phyloP scores from a whole-genome alignment of 441 rosid genomes.

The Erodium moschatum region DNA sequence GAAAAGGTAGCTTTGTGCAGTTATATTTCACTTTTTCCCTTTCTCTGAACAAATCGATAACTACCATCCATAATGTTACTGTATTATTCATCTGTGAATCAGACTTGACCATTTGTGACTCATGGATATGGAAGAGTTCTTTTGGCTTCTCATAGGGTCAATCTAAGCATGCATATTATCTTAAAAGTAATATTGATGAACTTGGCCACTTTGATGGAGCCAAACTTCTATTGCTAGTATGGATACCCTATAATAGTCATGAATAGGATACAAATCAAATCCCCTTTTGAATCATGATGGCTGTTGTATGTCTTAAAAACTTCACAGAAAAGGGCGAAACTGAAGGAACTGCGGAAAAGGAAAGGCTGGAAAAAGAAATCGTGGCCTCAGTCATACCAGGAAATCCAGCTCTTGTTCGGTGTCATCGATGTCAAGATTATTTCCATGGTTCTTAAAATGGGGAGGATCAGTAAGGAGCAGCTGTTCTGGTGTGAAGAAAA shows the following conservation, averaged over 20 bases:
- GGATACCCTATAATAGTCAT: background rate
- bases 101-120: background rate
- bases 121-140: background rate
- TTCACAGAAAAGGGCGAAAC: constrained; percentile 56
- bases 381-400: constrained; percentile 63
- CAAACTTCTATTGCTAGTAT: background rate
- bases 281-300: background rate
- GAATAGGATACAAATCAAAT: background rate
- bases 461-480: constrained; percentile 62
- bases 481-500: constrained; percentile 92
- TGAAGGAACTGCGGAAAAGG: constrained; percentile 63
- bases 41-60: background rate
- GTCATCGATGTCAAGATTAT: constrained; percentile 57
- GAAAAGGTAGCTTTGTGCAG: constrained; percentile 43
- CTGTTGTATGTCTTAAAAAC: constrained; percentile 7
- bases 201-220: too few relatives aligned
- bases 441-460: constrained; percentile 63
- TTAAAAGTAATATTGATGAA: background rate
- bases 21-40: background rate
- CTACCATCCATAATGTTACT: background rate
- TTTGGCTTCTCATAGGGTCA: background rate
- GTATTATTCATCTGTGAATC: background rate
- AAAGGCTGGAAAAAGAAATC: constrained; percentile 69
- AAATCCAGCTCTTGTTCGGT: constrained; percentile 59
- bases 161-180: background rate